These are phyloP conservation scores for Fusarium ambrosium DNA, from an alignment of 2,329 filamentous ascomycete genomes.

Conservation along the genomic window DNA sequence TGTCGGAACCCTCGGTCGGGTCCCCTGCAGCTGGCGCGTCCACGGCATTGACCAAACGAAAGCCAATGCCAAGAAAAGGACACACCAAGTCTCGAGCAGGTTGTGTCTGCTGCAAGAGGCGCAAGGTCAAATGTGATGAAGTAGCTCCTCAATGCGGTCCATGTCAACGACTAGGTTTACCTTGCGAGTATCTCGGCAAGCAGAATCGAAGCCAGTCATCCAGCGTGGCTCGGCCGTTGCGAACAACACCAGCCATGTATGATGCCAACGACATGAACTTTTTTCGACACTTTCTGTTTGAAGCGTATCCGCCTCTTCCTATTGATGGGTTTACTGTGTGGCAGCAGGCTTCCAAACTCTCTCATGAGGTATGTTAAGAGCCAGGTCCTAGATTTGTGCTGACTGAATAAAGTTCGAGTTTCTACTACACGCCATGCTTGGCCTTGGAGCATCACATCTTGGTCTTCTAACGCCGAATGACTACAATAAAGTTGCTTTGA, in stretches of 20 bases:
- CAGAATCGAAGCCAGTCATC: neutral
- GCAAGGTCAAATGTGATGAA: constrained; percentile 62
- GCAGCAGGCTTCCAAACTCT: constrained; percentile 54
- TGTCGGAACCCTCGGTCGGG: constrained; percentile 7
- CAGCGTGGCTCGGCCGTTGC: constrained; percentile 29
- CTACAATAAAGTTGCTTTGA: constrained; percentile 48
- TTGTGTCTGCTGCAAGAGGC: constrained; percentile 51
- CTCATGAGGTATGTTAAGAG: constrained; percentile 50
- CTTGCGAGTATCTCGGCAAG: constrained; percentile 51
- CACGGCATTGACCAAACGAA: constrained; percentile 36
- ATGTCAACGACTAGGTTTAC: constrained; percentile 53
- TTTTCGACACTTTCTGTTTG: constrained; percentile 66
- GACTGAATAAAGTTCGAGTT: constrained; percentile 44
- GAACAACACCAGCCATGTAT: constrained; percentile 49
- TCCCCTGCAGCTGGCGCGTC: neutral
- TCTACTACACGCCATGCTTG: constrained; percentile 58
- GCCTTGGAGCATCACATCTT: constrained; percentile 57
- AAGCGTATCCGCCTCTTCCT: constrained; percentile 58
- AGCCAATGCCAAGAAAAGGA: constrained; percentile 52
- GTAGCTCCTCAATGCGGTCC: constrained; percentile 51
- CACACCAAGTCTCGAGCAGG: constrained; percentile 53
- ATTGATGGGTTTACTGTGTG: constrained; percentile 54
- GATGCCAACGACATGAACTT: constrained; percentile 62
- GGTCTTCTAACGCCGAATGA: constrained; percentile 41
- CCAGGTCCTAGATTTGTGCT: too few relatives aligned